Evolutionary conservation across 2,329 filamentous ascomycete genomes (phyloP).

Genomic region (Hymenoscyphus linearis): DNA sequence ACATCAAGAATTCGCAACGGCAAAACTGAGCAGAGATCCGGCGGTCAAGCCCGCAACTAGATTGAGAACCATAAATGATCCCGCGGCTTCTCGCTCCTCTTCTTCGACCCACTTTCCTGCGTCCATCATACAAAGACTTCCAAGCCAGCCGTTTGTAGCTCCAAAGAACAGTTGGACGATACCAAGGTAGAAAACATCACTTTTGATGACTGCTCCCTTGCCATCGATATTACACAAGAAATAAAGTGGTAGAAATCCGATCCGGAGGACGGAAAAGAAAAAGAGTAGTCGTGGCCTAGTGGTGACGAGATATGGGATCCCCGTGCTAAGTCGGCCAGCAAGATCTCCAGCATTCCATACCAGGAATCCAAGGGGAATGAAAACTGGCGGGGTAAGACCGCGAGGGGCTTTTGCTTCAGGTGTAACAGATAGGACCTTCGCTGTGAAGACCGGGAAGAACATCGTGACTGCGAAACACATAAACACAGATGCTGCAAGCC

Average conservation of each 20-base stretch:
- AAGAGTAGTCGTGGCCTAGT: constrained; percentile 65
- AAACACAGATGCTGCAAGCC: constrained; percentile 71
- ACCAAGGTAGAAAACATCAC: constrained; percentile 83
- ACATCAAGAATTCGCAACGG: constrained; percentile 42
- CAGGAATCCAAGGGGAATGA: constrained; percentile 86
- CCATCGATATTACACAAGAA: constrained; percentile 83
- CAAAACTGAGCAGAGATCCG: constrained; percentile 88
- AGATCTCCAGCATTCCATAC: constrained; percentile 93
- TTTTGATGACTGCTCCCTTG: constrained; percentile 65
- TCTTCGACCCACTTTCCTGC: constrained; percentile 75
- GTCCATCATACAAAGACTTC: constrained; percentile 87
- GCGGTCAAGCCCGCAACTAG: constrained; percentile 77
- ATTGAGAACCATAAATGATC: constrained; percentile 89
- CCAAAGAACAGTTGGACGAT: constrained; percentile 82
- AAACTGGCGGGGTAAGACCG: constrained; percentile 67
- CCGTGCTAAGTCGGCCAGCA: constrained; percentile 65
- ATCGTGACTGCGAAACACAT: constrained; percentile 81
- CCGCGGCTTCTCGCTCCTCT: constrained; percentile 80
- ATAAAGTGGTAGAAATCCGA: constrained; percentile 77
- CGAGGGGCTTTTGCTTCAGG: constrained; percentile 39
- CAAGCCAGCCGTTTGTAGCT: constrained; percentile 79
- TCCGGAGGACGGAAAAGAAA: constrained; percentile 56
- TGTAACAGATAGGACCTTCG: constrained; percentile 52
- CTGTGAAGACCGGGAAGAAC: constrained; percentile 91
- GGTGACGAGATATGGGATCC: constrained; percentile 50